Percentiles rank a stretch among this genome's conserved stretches.
Evolutionary conservation across 345 rosid genomes (phyloP).

Genomic region (Gossypium turneri): DNA sequence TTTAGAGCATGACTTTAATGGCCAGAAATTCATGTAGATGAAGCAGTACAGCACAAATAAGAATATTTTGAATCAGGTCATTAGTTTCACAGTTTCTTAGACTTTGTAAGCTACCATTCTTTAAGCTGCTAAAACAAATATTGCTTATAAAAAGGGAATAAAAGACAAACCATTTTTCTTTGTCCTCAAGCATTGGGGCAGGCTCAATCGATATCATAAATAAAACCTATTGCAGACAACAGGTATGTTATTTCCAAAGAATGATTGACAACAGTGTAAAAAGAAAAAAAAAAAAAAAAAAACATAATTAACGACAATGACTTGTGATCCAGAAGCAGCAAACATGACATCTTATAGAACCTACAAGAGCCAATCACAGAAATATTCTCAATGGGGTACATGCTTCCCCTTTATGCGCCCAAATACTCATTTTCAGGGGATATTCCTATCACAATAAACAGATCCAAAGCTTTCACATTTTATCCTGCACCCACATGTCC

Average conservation of each 20-base stretch:
- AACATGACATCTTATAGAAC: neutral
- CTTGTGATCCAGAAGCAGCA: neutral
- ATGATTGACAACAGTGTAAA: neutral
- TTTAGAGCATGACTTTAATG: neutral
- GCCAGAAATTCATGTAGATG: neutral
- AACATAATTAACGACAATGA: neutral
- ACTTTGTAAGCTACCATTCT: constrained; percentile 12
- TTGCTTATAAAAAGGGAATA: constrained; percentile 14
- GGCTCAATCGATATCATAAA: constrained; percentile 98
- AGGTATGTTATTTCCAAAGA: constrained; percentile 13
- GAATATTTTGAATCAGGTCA: neutral
- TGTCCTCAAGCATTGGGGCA: constrained; percentile 99
- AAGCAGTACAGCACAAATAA: neutral
- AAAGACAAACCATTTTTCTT: constrained; percentile 88
- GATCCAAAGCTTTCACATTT: neutral
- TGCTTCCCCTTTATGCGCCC: neutral
- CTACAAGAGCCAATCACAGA: neutral
- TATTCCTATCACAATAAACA: neutral
- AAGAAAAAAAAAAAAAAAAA: no score
- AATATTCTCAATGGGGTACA: neutral
- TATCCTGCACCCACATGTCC: neutral
- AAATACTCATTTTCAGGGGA: constrained; percentile 1
- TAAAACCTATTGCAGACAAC: constrained; percentile 59
- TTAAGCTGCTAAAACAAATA: constrained; percentile 12
- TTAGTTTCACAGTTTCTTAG: neutral